Evolutionary conservation across 768 basidiomycete species (phyloP).

Genomic region (Boletus pseudo-olivaceus): DNA sequence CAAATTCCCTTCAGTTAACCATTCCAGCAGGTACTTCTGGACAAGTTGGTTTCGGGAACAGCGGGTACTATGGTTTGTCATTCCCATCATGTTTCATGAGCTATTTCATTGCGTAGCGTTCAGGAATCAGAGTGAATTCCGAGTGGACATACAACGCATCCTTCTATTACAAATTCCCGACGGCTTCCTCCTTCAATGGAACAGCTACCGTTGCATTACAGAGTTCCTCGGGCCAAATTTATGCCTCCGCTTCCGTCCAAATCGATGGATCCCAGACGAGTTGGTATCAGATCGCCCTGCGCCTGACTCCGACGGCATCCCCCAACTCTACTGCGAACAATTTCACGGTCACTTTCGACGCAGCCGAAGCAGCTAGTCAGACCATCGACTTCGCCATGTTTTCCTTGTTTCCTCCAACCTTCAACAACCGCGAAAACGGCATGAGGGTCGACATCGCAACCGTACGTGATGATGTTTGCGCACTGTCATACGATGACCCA

Average conservation of each 20-base stretch:
- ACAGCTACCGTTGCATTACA: constrained; percentile 44
- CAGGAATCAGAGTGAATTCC: constrained; percentile 55
- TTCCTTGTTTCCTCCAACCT: constrained; percentile 67
- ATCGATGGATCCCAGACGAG: constrained; percentile 41
- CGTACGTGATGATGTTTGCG: constrained; percentile 26
- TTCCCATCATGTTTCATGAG: neutral
- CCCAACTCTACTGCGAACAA: constrained; percentile 43
- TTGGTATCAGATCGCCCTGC: constrained; percentile 49
- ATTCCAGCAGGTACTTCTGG: constrained; percentile 41
- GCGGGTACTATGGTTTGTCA: constrained; percentile 50
- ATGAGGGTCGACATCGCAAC: constrained; percentile 59
- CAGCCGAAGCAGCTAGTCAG: constrained; percentile 36
- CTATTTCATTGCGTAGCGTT: neutral
- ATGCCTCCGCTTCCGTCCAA: constrained; percentile 39
- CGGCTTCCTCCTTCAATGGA: constrained; percentile 38
- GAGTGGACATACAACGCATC: constrained; percentile 55
- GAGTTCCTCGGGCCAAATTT: constrained; percentile 38
- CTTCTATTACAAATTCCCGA: constrained; percentile 56
- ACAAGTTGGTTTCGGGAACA: constrained; percentile 52
- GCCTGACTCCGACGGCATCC: constrained; percentile 41
- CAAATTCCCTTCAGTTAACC: constrained; percentile 54
- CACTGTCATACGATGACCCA: neutral
- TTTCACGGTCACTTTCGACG: constrained; percentile 53
- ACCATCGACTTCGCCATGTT: constrained; percentile 58
- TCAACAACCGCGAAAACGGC: constrained; percentile 56